Base-by-base conservation (phyloP, 2,329 filamentous ascomycete species). In the Didymella arachidicola region DNA sequence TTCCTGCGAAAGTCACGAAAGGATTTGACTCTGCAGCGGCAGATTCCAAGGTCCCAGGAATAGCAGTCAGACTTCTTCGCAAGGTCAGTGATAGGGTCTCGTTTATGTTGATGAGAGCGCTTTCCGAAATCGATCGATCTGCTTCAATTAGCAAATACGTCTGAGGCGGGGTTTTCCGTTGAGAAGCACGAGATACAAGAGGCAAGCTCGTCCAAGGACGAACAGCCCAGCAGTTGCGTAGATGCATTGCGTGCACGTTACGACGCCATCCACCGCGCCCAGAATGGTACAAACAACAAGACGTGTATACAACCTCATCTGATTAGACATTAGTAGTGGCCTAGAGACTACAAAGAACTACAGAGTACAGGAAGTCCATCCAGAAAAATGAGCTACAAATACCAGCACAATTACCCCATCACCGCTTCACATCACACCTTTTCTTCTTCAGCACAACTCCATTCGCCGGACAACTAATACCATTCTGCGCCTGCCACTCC, bases 401-500 rank as follows among this genome's bases (percentile, higher is more conserved):
- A 36, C 32, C 11, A 3, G 16, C 32, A 36, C 8, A 6, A 11
- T 12, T 16, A 26, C 14, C 8, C 18, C 36, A 10, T 36, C 6
- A 18, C 32, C 16, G 16, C 32, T 36, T 6, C 32, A 14, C 12
- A 32, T 32, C 36, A 11, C 26, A n/a, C 14, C 19, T 10, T 14
- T 16, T 32, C 7, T 7, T 19, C 29, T 3, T 8, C 25, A 18
- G 1, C 1, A 3, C 32, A 32, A 7, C 32, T 22, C 7, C 7
- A 7, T 8, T 18, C 12, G 36, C 18, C 19, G 16, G n/a, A 7
- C 22, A 18, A 25, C 19, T 30, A 12, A 19, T 14, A 1, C 45
- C 30, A 7, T 39, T 56, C 30, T 50, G 39, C 29, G 45, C 53
- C 53, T 44, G 30, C 53, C 45, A 44, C 45, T 36, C 39, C n/a